phyloP scores from a whole-genome alignment of 306 rosid genomes.

The Mucuna pruriens region DNA sequence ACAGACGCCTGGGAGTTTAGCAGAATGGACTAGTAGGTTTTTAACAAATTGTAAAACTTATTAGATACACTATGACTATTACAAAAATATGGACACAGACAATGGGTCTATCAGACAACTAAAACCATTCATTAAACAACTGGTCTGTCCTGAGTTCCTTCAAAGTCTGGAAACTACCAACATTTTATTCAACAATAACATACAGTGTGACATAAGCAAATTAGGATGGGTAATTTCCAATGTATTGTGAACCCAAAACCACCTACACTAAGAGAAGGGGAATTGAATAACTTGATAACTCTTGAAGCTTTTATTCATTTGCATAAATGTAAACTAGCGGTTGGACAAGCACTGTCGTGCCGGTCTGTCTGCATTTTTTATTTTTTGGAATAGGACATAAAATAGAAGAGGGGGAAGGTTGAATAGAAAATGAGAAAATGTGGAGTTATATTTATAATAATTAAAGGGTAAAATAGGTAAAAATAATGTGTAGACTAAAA shows the following conservation, averaged over 20 bases:
- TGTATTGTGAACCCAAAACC: conserved; percentile 31
- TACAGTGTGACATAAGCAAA: background rate
- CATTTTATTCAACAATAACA: background rate
- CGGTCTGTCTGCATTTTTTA: background rate
- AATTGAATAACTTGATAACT: background rate
- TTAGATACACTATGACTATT: conserved; percentile 18
- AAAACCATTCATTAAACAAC: conserved; percentile 29
- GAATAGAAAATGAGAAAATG: background rate
- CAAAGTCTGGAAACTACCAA: background rate
- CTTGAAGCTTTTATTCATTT: conserved; percentile 26
- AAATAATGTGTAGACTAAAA: background rate
- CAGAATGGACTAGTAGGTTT: conserved; percentile 24
- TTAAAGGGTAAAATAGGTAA: background rate
- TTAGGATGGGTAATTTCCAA: conserved; percentile 19
- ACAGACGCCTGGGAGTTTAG: conserved; percentile 15
- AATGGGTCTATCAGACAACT: conserved; percentile 20
- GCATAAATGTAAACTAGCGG: conserved; percentile 1
- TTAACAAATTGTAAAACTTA: conserved; percentile 24
- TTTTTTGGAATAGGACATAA: background rate
- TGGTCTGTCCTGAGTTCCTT: conserved; percentile 27
- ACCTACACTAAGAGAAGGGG: conserved; percentile 10
- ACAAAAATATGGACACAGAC: conserved; percentile 5
- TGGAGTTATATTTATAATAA: background rate
- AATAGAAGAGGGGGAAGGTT: background rate
- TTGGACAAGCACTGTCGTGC: background rate